Conservation (phyloP, 2,329 filamentous ascomycete species). For the Verticillium zaregamsianum region DNA sequence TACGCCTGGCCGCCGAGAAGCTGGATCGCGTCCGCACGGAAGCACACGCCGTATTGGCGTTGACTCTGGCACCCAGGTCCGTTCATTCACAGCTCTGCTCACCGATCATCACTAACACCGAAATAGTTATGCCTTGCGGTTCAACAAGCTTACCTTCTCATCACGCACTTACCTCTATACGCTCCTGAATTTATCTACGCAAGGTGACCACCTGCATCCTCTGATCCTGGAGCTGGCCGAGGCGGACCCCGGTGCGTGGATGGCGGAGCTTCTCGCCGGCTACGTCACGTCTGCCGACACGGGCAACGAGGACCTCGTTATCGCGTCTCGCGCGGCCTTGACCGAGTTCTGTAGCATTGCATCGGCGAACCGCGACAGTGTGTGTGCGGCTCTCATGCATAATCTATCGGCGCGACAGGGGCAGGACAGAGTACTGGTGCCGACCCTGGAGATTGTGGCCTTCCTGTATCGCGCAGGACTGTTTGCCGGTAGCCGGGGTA, state of each 20-base stretch:
- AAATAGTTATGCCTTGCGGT: conserved; percentile 26
- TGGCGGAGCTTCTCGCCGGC: conserved; percentile 57
- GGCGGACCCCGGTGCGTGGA: conserved; percentile 32
- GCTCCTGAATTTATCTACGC: conserved; percentile 44
- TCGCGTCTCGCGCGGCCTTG: conserved; percentile 63
- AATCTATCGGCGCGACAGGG: conserved; percentile 46
- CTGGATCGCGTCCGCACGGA: conserved; percentile 77
- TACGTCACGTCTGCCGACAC: conserved; percentile 70
- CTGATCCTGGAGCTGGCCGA: conserved; percentile 30
- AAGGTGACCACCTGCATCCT: conserved; percentile 26
- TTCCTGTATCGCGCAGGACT: conserved; percentile 68
- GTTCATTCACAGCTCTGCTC: conserved; percentile 12
- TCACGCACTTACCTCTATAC: conserved; percentile 55
- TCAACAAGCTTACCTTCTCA: conserved; percentile 45
- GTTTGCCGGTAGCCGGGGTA: conserved; percentile 33
- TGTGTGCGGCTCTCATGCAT: conserved; percentile 47
- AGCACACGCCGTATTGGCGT: conserved; percentile 51
- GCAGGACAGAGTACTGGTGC: conserved; percentile 69
- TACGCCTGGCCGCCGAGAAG: conserved; percentile 80
- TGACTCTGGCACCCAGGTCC: conserved; percentile 43
- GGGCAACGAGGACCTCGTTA: conserved; percentile 72
- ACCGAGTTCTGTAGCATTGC: conserved; percentile 46
- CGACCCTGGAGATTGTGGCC: conserved; percentile 70
- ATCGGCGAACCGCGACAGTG: conserved; percentile 31
- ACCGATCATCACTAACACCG: conserved; percentile 16